Evolutionary conservation across 148 eudicot species (phyloP), one percentile per base, ranked within the genome.

Genomic region (Silene uniflora): DNA sequence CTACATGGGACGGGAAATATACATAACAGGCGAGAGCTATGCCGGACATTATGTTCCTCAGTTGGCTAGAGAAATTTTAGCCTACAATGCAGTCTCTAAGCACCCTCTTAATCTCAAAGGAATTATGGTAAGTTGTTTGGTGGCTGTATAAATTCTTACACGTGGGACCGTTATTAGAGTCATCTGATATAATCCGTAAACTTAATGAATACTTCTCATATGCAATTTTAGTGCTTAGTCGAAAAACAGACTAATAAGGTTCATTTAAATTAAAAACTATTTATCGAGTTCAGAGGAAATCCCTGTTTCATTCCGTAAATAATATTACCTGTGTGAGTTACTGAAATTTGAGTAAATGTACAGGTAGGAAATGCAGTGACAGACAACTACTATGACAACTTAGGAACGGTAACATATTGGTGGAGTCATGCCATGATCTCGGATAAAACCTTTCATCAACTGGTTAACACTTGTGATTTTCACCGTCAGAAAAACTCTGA

Each of bases 381-480:
- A 22, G 97, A 95, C 82, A 92, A 92, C 79, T 86, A 95, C 80
- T 92, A 92, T n/a, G 98, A 95, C 86, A 95, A 94, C 77, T 73
- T 92, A 10, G 98, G 98, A 60, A 92, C 97, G 0, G 98, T 95
- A 78, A 89, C 88, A 24, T 95, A 90, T 62, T 95, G 96, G 97
- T 95, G 98, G 98, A 95, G 96, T 83, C 97, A 95, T 61, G 97
- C 98, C 0, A 92, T 95, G 97, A 95, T 95, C 70, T 95, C 98
- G 0, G 98, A 95, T 61, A 84, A 71, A 75, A 92, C 97, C 0
- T 90, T 82, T 74, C 80, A 77, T 58, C 92, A 88, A 47, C 86
- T 95, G 10, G 82, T 88, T n/a, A 86, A 86, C 83, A 89, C 88
- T 0, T 95, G 98, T 52, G 90, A 95, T 80, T 95, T 95, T 79